A percentile compares a stretch with the other conserved stretches of the same genome.
These are phyloP conservation scores for Colletotrichum horii DNA, from an alignment of 2,329 filamentous ascomycete genomes.

Conservation along the genomic window DNA sequence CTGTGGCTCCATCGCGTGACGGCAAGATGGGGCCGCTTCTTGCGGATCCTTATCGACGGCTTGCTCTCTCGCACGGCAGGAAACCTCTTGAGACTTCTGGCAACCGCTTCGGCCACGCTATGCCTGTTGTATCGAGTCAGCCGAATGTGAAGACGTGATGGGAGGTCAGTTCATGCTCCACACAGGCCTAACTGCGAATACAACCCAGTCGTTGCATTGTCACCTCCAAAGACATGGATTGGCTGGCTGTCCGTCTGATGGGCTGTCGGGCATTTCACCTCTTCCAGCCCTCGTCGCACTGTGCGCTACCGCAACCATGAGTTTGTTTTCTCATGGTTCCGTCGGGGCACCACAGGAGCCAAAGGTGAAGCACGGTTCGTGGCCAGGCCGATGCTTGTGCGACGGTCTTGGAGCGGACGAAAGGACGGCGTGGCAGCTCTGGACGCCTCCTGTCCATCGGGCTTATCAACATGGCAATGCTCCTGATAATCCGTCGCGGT, in stretches of 20 bases:
- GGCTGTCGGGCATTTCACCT: not conserved
- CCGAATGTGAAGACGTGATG: not conserved
- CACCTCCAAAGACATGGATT: conserved; percentile 1
- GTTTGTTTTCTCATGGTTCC: not conserved
- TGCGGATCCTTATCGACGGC: conserved; percentile 18
- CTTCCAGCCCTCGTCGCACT: not conserved
- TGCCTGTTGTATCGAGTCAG: conserved; percentile 13
- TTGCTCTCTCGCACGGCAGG: not conserved
- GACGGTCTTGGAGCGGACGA: not conserved
- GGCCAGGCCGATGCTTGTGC: not conserved
- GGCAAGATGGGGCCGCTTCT: not conserved
- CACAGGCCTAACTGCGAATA: not conserved
- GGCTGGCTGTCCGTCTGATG: not conserved
- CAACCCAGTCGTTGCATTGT: conserved; percentile 4
- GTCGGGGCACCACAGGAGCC: not conserved
- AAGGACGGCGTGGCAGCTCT: not conserved
- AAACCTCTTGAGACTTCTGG: not conserved
- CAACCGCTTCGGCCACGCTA: not conserved
- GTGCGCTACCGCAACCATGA: not conserved
- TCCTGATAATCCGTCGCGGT: not conserved
- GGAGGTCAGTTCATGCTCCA: conserved; percentile 6
- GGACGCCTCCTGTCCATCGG: not conserved
- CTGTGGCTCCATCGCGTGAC: conserved; percentile 6
- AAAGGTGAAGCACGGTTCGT: not conserved
- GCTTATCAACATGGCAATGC: not conserved